These are phyloP conservation scores for Pogostemon cablin DNA, from an alignment of 257 asterid species.

Conservation along the genomic window DNA sequence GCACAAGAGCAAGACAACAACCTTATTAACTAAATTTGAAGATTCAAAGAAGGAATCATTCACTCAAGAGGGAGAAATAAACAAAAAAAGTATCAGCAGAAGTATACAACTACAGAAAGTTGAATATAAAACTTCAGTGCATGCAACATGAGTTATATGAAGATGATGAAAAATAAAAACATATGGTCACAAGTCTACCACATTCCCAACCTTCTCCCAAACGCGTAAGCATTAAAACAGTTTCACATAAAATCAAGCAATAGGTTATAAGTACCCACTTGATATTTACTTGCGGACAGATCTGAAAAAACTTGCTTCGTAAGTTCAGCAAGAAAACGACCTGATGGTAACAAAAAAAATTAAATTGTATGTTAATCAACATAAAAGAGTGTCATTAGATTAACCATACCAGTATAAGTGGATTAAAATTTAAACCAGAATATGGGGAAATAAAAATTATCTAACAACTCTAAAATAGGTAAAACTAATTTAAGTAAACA, in stretches of 20 bases:
- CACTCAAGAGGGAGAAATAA: not conserved
- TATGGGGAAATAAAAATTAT: not conserved
- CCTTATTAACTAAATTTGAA: constrained; percentile 23
- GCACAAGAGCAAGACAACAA: constrained; percentile 40
- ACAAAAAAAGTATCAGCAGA: not conserved
- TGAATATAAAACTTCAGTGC: not conserved
- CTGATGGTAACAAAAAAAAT: constrained; percentile 49
- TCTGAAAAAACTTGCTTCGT: constrained; percentile 94
- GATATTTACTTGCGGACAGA: constrained; percentile 89
- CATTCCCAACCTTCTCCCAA: constrained; percentile 3
- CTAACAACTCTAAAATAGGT: constrained; percentile 8
- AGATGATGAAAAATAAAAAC: not conserved
- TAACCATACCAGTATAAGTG: not conserved
- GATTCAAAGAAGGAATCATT: not conserved
- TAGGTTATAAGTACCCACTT: constrained; percentile 52
- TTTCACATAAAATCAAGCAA: constrained; percentile 18
- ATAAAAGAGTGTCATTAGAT: constrained; percentile 29
- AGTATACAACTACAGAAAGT: not conserved
- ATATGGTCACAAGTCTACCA: not conserved
- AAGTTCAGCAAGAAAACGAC: constrained; percentile 93
- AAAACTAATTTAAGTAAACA: not conserved
- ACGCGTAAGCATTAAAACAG: constrained; percentile 4
- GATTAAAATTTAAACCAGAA: constrained; percentile 17
- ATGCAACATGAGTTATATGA: not conserved
- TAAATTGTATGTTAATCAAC: constrained; percentile 21